phyloP scores from a whole-genome alignment of 306 rosid genomes.

The Quillaja saponaria region DNA sequence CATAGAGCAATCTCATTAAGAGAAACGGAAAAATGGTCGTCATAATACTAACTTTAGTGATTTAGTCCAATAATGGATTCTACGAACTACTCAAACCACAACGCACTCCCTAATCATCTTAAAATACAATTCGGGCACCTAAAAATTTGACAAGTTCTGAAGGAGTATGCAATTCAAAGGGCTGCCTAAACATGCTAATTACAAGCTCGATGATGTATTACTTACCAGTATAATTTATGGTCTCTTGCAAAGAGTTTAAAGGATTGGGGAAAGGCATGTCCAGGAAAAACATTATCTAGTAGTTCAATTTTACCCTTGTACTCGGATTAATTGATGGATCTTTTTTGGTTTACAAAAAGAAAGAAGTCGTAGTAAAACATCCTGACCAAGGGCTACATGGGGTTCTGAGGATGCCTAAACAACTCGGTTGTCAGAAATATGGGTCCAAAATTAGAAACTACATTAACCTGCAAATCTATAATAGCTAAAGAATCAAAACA shows the following conservation, averaged over 20 bases:
- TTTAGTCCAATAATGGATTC: too few relatives aligned
- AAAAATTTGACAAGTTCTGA: slow-evolving; percentile 3
- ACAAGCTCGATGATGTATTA: too few relatives aligned
- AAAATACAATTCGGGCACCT: slow-evolving; percentile 1
- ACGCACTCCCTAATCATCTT: not conserved
- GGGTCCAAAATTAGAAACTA: not conserved
- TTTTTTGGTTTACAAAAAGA: too few relatives aligned
- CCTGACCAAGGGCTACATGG: slow-evolving; percentile 3
- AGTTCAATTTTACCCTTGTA: not conserved
- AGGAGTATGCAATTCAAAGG: slow-evolving; percentile 4
- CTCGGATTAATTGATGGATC: too few relatives aligned
- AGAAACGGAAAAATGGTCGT: not conserved
- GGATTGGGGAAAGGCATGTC: too few relatives aligned
- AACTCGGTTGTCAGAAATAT: not conserved
- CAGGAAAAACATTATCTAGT: too few relatives aligned
- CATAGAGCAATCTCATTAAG: not conserved
- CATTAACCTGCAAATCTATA: not conserved
- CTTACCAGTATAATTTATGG: too few relatives aligned
- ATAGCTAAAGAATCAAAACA: not conserved
- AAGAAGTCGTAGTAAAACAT: too few relatives aligned
- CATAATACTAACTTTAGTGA: not conserved
- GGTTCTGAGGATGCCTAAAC: not conserved
- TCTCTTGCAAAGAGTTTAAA: too few relatives aligned
- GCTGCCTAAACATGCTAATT: too few relatives aligned
- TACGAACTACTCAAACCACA: not conserved